Conservation (phyloP, 768 basidiomycete genomes). For the Pulveroboletus sp. region DNA sequence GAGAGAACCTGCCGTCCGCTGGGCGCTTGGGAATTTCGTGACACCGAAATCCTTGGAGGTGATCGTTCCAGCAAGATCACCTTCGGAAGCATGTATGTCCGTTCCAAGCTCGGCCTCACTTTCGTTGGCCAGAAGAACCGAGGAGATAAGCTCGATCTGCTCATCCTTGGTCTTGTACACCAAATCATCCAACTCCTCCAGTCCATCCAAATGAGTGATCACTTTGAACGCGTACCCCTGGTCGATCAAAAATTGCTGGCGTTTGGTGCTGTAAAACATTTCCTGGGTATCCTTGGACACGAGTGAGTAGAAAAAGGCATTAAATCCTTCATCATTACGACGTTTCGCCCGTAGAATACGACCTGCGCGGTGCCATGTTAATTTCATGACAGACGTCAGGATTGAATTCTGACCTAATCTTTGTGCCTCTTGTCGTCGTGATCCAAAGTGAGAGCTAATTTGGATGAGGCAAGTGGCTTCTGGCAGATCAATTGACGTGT, state of each 20-base stretch:
- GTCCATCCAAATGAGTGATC: conserved; percentile 94
- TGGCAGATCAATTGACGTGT: conserved; percentile 97
- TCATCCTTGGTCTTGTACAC: conserved; percentile 91
- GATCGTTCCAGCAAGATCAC: conserved; percentile 81
- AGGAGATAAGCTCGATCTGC: conserved; percentile 94
- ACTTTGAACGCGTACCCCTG: conserved; percentile 99
- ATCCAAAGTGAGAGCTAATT: conserved; percentile 98
- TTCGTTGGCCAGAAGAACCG: conserved; percentile 89
- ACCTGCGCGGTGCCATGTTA: conserved; percentile 42
- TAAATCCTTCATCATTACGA: conserved; percentile 98
- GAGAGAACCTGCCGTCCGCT: conserved; percentile 79
- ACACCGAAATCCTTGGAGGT: conserved; percentile 85
- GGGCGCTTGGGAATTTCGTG: conserved; percentile 60
- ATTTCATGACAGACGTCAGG: conserved; percentile 13
- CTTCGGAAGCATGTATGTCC: conserved; percentile 80
- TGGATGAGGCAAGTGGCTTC: conserved; percentile 99
- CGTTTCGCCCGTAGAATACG: conserved; percentile 97
- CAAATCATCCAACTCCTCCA: conserved; percentile 80
- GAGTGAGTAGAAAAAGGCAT: conserved; percentile 98
- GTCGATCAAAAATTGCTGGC: conserved; percentile 98
- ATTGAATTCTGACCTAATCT: conserved; percentile 63
- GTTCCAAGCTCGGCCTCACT: conserved; percentile 84
- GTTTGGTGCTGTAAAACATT: conserved; percentile 99
- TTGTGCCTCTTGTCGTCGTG: conserved; percentile 96
- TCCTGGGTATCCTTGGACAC: conserved; percentile 99